Conservation (phyloP, 2,329 filamentous ascomycete species). For the Trichoderma polysporum region DNA sequence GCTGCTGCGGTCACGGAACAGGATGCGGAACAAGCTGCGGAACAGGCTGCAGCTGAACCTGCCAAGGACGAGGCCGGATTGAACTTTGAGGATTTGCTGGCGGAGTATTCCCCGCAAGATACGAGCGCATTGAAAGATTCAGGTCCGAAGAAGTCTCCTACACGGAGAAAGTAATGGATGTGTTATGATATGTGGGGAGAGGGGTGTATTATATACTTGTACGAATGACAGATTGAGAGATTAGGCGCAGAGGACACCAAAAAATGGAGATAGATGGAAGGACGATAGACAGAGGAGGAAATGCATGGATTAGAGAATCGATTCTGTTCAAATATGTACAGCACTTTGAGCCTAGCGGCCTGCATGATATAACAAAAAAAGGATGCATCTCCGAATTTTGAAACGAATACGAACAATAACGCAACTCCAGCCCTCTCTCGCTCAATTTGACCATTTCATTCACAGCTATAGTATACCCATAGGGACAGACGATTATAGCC, state of each 20-base stretch:
- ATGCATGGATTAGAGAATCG: conserved; percentile 15
- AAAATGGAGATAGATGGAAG: neutral
- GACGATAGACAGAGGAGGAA: conserved; percentile 1
- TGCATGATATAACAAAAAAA: conserved; percentile 38
- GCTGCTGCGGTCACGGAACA: conserved; percentile 18
- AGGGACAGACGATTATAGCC: neutral
- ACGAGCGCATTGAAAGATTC: conserved; percentile 37
- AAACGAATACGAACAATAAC: conserved; percentile 3
- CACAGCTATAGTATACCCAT: neutral
- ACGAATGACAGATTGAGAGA: conserved; percentile 22
- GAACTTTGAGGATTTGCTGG: conserved; percentile 51
- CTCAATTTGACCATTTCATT: neutral
- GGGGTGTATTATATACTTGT: neutral
- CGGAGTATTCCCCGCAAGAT: conserved; percentile 47
- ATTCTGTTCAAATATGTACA: conserved; percentile 23
- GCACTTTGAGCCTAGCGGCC: conserved; percentile 30
- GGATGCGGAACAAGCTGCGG: too few relatives aligned
- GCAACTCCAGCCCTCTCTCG: neutral
- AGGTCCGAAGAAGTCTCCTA: conserved; percentile 43
- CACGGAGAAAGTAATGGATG: conserved; percentile 46
- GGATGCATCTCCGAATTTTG: conserved; percentile 28
- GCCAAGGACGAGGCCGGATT: conserved; percentile 29
- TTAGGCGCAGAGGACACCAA: conserved; percentile 11
- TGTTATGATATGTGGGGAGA: neutral
- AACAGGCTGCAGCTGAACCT: conserved; percentile 21